phyloP scores from a whole-genome alignment of 352 stramenopile genomes.

The Phytopythium ostracodes region DNA sequence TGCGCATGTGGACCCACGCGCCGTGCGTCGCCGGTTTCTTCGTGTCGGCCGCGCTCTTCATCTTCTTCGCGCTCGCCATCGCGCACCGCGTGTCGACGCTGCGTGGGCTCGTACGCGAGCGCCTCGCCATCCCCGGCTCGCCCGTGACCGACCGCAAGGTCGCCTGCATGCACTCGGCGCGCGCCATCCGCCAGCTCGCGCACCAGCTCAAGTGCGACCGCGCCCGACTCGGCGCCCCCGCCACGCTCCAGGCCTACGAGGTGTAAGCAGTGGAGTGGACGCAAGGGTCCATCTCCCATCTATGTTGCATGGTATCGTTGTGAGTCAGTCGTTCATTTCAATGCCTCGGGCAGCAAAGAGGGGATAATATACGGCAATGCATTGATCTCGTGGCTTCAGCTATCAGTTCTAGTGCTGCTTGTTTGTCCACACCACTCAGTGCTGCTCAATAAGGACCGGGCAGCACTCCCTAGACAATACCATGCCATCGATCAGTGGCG shows the following conservation, averaged over 20 bases:
- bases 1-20: conserved; percentile 7
- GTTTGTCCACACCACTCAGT: too few relatives aligned
- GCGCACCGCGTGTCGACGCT: conserved; percentile 23
- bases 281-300: too few relatives aligned
- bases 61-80: conserved; percentile 14
- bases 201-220: conserved; percentile 39
- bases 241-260: conserved; percentile 34
- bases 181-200: conserved; percentile 34
- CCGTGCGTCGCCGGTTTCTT: conserved; percentile 14
- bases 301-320: not conserved
- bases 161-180: conserved; percentile 18
- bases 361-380: not conserved
- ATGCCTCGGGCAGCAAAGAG: not conserved
- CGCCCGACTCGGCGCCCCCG: conserved; percentile 22
- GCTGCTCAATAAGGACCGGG: too few relatives aligned
- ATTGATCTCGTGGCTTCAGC: not conserved
- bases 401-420: not conserved
- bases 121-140: conserved; percentile 29
- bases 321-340: not conserved
- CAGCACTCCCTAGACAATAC: too few relatives aligned
- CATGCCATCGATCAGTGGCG: too few relatives aligned
- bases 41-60: conserved; percentile 16
- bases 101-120: conserved; percentile 24
- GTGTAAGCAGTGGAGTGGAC: conserved; percentile 25
- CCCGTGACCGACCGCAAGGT: conserved; percentile 22